Evolutionary conservation across 2,329 filamentous ascomycete species (phyloP).

Genomic region (Colletotrichum gloeosporioides): DNA sequence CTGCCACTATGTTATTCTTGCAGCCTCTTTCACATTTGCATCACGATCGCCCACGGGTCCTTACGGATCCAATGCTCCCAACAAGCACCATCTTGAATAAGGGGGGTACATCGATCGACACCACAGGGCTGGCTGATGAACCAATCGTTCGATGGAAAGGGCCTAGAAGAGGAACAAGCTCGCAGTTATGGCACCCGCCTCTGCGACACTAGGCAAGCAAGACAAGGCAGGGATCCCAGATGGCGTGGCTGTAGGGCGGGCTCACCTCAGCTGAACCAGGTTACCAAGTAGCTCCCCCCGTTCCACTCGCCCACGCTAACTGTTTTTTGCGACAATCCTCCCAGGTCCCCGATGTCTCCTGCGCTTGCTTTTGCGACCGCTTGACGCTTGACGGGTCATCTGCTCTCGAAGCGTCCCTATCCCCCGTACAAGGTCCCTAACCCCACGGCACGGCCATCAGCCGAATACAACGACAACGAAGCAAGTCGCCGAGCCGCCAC

Average conservation of each 20-base stretch:
- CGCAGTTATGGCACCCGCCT: slow-evolving; percentile 14
- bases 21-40: not conserved
- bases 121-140: slow-evolving; percentile 22
- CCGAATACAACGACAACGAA: not conserved
- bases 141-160: slow-evolving; percentile 29
- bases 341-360: not conserved
- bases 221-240: slow-evolving; percentile 23
- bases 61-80: not conserved
- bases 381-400: slow-evolving; percentile 7
- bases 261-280: slow-evolving; percentile 43
- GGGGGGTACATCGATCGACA: slow-evolving; percentile 19
- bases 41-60: not conserved
- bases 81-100: not conserved
- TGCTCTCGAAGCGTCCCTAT: slow-evolving; percentile 25
- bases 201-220: slow-evolving; percentile 16
- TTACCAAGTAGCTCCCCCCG: slow-evolving; percentile 23
- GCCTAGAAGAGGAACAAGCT: slow-evolving; percentile 34
- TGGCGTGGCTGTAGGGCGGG: slow-evolving; percentile 33
- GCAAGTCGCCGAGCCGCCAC: slow-evolving; percentile 6
- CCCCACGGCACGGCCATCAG: slow-evolving; percentile 10
- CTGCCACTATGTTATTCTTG: not conserved
- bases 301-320: slow-evolving; percentile 33
- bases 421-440: slow-evolving; percentile 30
- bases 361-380: slow-evolving; percentile 2
- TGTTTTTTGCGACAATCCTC: slow-evolving; percentile 27